Base-by-base conservation (phyloP, 192 early-diverging fungal species). In the Funneliformis geosporum region DNA sequence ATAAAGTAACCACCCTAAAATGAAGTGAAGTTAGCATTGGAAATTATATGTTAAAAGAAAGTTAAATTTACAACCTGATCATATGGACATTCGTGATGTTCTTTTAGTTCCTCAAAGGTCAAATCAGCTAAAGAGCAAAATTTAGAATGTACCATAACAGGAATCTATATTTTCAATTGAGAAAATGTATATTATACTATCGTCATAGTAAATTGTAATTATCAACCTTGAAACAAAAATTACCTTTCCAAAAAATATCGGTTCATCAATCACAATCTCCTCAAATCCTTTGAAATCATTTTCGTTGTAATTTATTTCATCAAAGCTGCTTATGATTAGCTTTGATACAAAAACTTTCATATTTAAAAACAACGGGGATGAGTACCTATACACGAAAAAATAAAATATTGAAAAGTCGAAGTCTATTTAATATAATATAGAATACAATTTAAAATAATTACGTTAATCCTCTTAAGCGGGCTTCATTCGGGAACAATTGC, bases 1-100 rank as follows among this genome's bases (percentile, higher is more conserved):
- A 99, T 88, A 87, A 99, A 99, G 83, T 99, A 99, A 65, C 98
- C 98, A 77, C 98, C 98, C 94, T 96, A 87, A 88, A 85, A 33
- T 33, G 33, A 33, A 33, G 33, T 33, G 72, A 50, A 47, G 27
- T 50, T 18, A 61, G 16, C 59, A 21, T 76, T 11, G 38, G 16
- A 33, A 25, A 67, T 16, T 14, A 46, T 33, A 46, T 12, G 4
- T 62, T 55, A 55, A 43, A 16, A 8, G 16, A n/a, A 23, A 25
- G 25, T 9, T 2, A 46, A 27, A 46, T 46, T 50, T 27, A 27
- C 50, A 72, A 86, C 85, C 83, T 86, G 85, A 79, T 86, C 85
- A 60, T 86, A 86, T 18, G 96, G 92, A 80, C 98, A 99, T 87
- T 99, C 98, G 66, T 95, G 95, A 42, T 93, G 85, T 59, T 90